Evolutionary conservation across 805 yeast species (phyloP), one percentile per base, ranked within the genome.

Genomic region (Kodamaea jinghongensis): DNA sequence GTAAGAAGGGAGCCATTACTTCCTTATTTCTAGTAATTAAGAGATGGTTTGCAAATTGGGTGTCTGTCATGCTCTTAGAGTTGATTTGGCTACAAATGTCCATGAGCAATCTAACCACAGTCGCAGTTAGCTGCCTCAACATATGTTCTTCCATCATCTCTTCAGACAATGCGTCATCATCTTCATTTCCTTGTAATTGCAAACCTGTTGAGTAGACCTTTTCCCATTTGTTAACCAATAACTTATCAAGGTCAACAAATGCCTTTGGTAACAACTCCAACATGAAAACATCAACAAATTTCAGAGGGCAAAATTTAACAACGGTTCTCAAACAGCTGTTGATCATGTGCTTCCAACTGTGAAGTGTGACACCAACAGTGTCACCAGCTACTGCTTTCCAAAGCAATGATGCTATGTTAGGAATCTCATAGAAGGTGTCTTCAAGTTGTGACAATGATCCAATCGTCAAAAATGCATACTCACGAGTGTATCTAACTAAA

Each of bases 111-210:
- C 97, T 71, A 39, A 84, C 96, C 8, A 87, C 87, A 3, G 95
- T 90, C 2, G 95, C 95, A 0, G 98, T 90, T 28, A 93, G 74
- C 58, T 93, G 98, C 50, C 99, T 73, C 44, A 91, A 67, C 70
- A 91, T 75, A 60, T 91, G 96, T 58, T 93, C 99, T 50, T 91
- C 97, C 86, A 93, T 83, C 95, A 93, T 93, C 56, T 93, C 99
- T 50, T 90, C 96, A n/a, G 93, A 83, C 53, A 91, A 71, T 16
- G 88, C 86, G 38, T 81, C 90, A 51, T 89, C 96, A 45, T 80
- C 83, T 31, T 76, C 79, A 31, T 75, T 73, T 0, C 81, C 81
- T 49, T 75, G 78, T 28, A 74, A 60, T 47, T 76, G 79, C 28
- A 77, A 54, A 2, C 84, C 83, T 23, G 75, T 79, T 39, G 67